Percentiles rank a stretch among this genome's conserved stretches.
These are phyloP conservation scores for Sporodiniella umbellata DNA, from an alignment of 371 early-diverging fungal species.

Conservation along the genomic window DNA sequence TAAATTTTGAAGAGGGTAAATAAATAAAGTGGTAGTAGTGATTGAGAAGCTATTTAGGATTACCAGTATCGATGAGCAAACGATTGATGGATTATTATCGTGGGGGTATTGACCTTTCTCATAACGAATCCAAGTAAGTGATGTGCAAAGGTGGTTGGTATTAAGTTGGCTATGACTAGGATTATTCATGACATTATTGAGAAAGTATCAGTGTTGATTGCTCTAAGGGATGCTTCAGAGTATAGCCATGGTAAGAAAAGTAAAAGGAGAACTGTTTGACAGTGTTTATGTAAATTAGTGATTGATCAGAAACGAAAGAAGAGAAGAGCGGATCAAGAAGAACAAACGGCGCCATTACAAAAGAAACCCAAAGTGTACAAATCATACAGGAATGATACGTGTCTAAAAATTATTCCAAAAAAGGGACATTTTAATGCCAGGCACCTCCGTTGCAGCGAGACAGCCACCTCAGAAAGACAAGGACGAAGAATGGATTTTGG, in stretches of 20 bases:
- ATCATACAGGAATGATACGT: no score
- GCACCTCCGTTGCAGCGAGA: slow-evolving; percentile 57
- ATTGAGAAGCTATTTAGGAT: slow-evolving; percentile 14
- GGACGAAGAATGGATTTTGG: slow-evolving; percentile 77
- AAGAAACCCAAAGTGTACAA: slow-evolving; percentile 54
- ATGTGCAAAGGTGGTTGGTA: no score
- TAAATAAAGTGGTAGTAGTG: slow-evolving; percentile 1
- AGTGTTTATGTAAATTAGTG: slow-evolving; percentile 13
- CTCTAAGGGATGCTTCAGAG: slow-evolving; percentile 52
- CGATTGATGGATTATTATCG: slow-evolving; percentile 36
- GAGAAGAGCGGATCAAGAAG: slow-evolving; percentile 61
- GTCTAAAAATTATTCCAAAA: neutral
- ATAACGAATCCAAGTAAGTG: slow-evolving; percentile 40
- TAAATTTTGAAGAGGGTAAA: slow-evolving; percentile 46
- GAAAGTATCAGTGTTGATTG: slow-evolving; percentile 51
- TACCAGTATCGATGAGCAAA: slow-evolving; percentile 22
- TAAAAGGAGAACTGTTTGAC: no score
- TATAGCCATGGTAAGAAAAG: slow-evolving; percentile 29
- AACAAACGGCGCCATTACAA: slow-evolving; percentile 20
- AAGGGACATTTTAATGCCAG: slow-evolving; percentile 26
- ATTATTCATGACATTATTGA: slow-evolving; percentile 56
- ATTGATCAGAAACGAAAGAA: slow-evolving; percentile 61
- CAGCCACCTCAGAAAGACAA: slow-evolving; percentile 59
- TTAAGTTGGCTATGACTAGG: slow-evolving; percentile 29
- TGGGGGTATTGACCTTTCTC: slow-evolving; percentile 37